These are phyloP conservation scores for Colletotrichum higginsianum DNA, from an alignment of 2,329 filamentous ascomycete genomes.

Conservation along the genomic window DNA sequence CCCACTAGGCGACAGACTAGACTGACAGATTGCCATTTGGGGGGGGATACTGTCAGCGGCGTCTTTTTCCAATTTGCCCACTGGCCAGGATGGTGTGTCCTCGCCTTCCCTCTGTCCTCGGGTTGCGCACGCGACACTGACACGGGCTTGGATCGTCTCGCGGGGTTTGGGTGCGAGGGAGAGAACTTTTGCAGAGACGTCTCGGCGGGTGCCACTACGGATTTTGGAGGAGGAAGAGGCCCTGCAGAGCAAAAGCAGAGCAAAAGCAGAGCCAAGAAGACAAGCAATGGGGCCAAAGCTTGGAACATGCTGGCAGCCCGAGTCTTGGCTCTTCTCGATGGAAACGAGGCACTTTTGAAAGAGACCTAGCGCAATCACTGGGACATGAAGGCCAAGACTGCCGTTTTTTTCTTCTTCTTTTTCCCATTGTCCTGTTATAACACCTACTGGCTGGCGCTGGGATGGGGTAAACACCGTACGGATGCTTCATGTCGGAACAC, in stretches of 20 bases:
- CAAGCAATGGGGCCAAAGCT: constrained; percentile 28
- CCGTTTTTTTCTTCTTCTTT: not conserved
- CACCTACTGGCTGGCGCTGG: not conserved
- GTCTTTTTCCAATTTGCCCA: no score
- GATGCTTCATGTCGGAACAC: not conserved
- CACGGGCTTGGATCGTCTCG: constrained; percentile 12
- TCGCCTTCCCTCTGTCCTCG: not conserved
- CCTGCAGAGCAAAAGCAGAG: not conserved
- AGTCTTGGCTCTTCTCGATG: constrained; percentile 28
- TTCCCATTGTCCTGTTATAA: not conserved
- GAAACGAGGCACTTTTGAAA: constrained; percentile 35
- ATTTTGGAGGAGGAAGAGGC: no score
- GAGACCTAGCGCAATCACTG: not conserved
- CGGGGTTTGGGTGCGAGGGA: constrained; percentile 7
- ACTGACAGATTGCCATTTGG: no score
- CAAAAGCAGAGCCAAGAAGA: constrained; percentile 14
- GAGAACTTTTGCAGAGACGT: constrained; percentile 23
- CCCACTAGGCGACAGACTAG: not conserved
- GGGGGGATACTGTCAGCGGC: no score
- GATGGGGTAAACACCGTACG: not conserved
- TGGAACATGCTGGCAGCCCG: constrained; percentile 32
- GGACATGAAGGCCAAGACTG: constrained; percentile 26
- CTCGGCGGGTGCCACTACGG: constrained; percentile 27
- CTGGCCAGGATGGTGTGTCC: constrained; percentile 2
- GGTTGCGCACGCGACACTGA: constrained; percentile 30